Conservation (phyloP, 345 rosid genomes). For the Eucalyptus microcorys region DNA sequence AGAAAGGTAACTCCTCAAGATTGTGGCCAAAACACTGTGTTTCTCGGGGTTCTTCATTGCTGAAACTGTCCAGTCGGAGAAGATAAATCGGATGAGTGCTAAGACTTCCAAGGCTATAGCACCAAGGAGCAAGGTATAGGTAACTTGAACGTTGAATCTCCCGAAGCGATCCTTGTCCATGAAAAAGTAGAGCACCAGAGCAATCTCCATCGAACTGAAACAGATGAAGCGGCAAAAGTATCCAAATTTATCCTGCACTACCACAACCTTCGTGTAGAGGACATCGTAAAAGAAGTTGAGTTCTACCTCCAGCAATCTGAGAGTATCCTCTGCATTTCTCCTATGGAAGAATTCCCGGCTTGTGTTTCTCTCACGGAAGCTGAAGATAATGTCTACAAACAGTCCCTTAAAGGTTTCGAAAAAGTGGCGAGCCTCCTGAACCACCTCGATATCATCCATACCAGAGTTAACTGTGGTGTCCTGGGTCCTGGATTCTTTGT, state of each 20-base stretch:
- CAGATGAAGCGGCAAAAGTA: background rate
- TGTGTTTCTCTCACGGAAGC: background rate
- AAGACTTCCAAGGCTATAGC: background rate
- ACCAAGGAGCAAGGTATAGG: background rate
- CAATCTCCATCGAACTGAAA: background rate
- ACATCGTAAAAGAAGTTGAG: background rate
- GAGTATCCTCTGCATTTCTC: background rate
- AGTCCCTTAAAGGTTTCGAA: background rate
- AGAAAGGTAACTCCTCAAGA: background rate
- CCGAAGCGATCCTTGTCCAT: background rate
- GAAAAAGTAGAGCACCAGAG: background rate
- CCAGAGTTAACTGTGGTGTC: conserved; percentile 17
- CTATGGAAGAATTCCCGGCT: background rate
- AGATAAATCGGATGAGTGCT: background rate
- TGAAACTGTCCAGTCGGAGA: background rate
- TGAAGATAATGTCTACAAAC: background rate
- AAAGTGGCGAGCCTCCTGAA: background rate
- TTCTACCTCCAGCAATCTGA: background rate
- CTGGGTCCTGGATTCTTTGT: conserved; percentile 9
- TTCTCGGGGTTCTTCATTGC: background rate
- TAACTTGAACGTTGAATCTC: background rate
- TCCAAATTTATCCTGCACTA: background rate
- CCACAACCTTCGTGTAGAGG: background rate
- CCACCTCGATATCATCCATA: background rate
- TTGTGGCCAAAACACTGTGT: background rate